Percentiles rank a stretch among this genome's conserved stretches.
phyloP scores from a whole-genome alignment of 2,329 filamentous ascomycete species.

The Nigrospora sphaerica region DNA sequence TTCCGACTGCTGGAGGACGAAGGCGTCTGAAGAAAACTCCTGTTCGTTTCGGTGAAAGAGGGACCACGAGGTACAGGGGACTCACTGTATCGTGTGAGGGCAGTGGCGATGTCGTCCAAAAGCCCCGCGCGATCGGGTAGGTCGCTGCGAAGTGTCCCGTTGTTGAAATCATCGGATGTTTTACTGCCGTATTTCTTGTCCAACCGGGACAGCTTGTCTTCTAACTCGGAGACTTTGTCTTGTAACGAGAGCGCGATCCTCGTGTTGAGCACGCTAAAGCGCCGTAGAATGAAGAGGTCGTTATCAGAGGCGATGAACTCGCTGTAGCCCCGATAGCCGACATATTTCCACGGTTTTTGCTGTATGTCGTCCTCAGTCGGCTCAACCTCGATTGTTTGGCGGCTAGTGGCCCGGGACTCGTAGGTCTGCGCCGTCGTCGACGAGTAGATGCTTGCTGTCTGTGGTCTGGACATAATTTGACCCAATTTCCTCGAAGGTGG shows the following conservation, averaged over 20 bases:
- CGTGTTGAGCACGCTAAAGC: constrained; percentile 22
- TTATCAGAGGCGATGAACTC: constrained; percentile 21
- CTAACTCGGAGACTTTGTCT: constrained; percentile 21
- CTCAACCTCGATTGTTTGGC: background rate
- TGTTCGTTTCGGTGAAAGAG: background rate
- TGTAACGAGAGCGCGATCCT: constrained; percentile 23
- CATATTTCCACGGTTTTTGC: constrained; percentile 22
- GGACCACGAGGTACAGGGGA: background rate
- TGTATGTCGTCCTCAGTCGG: constrained; percentile 3
- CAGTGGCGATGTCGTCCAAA: constrained; percentile 6
- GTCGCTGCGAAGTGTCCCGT: constrained; percentile 19
- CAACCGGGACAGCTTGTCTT: constrained; percentile 18
- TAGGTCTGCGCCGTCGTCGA: background rate
- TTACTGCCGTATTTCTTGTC: constrained; percentile 15
- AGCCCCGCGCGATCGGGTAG: constrained; percentile 10
- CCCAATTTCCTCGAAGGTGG: too few relatives aligned
- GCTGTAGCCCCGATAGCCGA: constrained; percentile 19
- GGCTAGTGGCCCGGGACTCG: background rate
- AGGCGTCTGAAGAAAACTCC: constrained; percentile 9
- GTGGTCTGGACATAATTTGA: background rate
- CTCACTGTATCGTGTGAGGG: constrained; percentile 17
- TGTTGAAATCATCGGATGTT: constrained; percentile 12
- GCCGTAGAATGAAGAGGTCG: constrained; percentile 23
- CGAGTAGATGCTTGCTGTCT: background rate
- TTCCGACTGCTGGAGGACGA: constrained; percentile 15